Percentiles rank a stretch among this genome's conserved stretches.
Conservation (phyloP, 1,139 yeast genomes). For the Pichia sp. region DNA sequence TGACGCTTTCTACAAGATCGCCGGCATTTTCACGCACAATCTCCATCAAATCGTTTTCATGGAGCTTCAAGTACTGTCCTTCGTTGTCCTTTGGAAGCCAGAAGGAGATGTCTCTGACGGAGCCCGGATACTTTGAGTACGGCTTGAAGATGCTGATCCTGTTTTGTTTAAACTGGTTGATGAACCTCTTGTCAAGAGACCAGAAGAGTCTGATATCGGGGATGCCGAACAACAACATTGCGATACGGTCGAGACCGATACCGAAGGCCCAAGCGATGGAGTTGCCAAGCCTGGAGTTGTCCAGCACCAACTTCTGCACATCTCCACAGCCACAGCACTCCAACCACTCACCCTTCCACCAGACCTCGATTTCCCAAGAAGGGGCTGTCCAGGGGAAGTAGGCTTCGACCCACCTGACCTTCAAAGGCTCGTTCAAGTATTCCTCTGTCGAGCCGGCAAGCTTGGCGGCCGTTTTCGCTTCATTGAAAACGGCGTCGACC, state of each 20-base stretch:
- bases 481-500: conserved; percentile 78
- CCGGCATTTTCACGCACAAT: conserved; percentile 80
- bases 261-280: conserved; percentile 98
- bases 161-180: conserved; percentile 63
- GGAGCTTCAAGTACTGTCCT: conserved; percentile 39
- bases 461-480: conserved; percentile 64
- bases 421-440: conserved; percentile 68
- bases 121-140: conserved; percentile 87
- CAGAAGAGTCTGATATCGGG: conserved; percentile 95
- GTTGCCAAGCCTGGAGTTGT: conserved; percentile 60
- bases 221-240: conserved; percentile 90
- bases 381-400: conserved; percentile 99
- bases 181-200: conserved; percentile 79
- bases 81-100: conserved; percentile 58
- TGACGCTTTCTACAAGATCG: conserved; percentile 83
- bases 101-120: conserved; percentile 82
- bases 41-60: conserved; percentile 92
- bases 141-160: conserved; percentile 73
- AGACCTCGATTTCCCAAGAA: conserved; percentile 96
- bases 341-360: conserved; percentile 99
- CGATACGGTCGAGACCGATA: conserved; percentile 89
- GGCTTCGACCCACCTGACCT: conserved; percentile 92
- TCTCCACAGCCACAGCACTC: conserved; percentile 97
- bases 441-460: conserved; percentile 60
- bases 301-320: conserved; percentile 71